Conservation (phyloP, 768 basidiomycete species). For the Mycena chlorophos region DNA sequence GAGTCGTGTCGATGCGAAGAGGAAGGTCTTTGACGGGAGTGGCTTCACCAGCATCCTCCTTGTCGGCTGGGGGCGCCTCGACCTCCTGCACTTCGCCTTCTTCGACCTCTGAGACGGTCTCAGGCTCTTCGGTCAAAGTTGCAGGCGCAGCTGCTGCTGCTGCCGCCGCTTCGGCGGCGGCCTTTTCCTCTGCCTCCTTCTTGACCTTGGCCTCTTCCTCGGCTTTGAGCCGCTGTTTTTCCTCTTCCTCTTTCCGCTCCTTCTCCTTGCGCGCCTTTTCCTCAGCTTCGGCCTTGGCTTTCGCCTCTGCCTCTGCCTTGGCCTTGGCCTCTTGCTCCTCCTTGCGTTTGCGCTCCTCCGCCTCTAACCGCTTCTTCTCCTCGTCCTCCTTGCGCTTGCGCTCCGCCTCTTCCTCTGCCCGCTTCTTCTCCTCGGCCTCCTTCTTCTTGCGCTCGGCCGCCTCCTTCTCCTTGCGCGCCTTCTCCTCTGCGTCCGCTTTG, state of each 20-base stretch:
- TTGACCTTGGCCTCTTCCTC: constrained; percentile 36
- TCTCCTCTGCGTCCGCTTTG: constrained; percentile 46
- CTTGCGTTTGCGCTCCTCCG: constrained; percentile 51
- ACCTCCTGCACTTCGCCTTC: constrained; percentile 43
- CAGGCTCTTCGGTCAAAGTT: constrained; percentile 23
- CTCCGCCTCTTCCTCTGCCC: constrained; percentile 31
- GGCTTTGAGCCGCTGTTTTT: constrained; percentile 31
- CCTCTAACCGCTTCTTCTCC: constrained; percentile 36
- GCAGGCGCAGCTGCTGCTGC: constrained; percentile 30
- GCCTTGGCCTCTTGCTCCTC: constrained; percentile 41
- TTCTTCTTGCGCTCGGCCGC: constrained; percentile 30
- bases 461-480: constrained; percentile 36
- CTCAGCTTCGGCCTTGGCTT: constrained; percentile 32
- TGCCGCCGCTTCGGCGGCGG: constrained; percentile 34
- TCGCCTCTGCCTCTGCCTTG: constrained; percentile 38
- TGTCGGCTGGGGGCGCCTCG: constrained; percentile 31
- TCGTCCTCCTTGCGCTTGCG: constrained; percentile 20
- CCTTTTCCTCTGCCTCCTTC: constrained; percentile 36
- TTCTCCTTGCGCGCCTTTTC: constrained; percentile 38
- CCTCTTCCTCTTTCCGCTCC: constrained; percentile 31
- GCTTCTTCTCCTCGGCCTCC: constrained; percentile 32
- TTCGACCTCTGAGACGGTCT: constrained; percentile 27
- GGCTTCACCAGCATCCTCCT: constrained; percentile 41
- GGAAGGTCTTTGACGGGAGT: constrained; percentile 35
- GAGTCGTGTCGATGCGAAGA: constrained; percentile 67